Base-by-base conservation (phyloP, 2,329 filamentous ascomycete genomes). In the Cyanodermella asteris region DNA sequence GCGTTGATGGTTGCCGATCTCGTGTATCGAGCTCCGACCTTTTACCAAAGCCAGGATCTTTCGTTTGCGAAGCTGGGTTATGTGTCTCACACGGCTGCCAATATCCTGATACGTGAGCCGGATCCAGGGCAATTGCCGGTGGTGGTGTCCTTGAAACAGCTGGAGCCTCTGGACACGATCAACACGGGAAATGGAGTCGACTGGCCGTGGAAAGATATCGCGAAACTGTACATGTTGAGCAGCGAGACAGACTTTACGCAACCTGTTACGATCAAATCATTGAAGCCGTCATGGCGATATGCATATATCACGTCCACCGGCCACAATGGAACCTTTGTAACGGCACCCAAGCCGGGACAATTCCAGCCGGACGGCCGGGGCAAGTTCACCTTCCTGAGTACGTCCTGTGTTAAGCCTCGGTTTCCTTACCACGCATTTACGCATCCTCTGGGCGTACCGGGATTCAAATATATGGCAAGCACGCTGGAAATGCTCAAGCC, bases 11-110 rank as follows among this genome's bases (percentile, higher is more conserved):
- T 72, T 0, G 59, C 72, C 14, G 87, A 97, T 45, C 64, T 82
- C 19, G 58, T 91, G 9, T 81, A 76, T 41, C 66, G 75, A 12
- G 72, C 74, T 2, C 65, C 67, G 7, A 46, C 72, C 30, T 61
- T 73, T 17, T 61, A 91, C 44, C 68, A 72, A 4, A 68, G 59
- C 14, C 53, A 76, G 15, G 70, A 90, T 34, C 54, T 91, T 7
- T 77, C 81, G 0, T 91, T 97, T 44, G 76, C 77, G 20, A 65
- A 87, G 6, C 55, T 91, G 10, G 87, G 87, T 14, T 84, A 84
- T 44, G 72, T 94, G 15, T 91, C 81, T 4, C 64, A 76, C 11
- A 64, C 59, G 0, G 72, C 72, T 28, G 87, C 81, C 13, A 81
- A 69, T 31, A 60, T 97, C 19, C 53, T 97, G 15, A 58, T 97